These are phyloP conservation scores for Globisporangium apiculatum DNA, from an alignment of 352 stramenopile species.

Conservation along the genomic window DNA sequence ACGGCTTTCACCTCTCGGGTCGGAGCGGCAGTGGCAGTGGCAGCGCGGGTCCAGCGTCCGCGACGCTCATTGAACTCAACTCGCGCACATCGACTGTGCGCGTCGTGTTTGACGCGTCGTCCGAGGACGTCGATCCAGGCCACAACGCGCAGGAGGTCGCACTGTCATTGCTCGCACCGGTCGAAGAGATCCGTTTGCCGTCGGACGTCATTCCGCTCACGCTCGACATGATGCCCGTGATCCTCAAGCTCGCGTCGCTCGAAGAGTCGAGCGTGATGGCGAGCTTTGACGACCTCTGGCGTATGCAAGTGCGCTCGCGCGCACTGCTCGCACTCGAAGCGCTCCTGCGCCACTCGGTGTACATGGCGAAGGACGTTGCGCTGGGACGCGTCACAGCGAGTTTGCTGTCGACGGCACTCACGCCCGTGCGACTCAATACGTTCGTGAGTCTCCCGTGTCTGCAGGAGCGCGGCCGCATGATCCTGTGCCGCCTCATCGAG, in stretches of 20 bases:
- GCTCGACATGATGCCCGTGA: slow-evolving; percentile 77
- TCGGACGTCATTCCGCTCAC: slow-evolving; percentile 40
- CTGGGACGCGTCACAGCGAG: slow-evolving; percentile 34
- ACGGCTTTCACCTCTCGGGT: slow-evolving; percentile 41
- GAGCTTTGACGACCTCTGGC: slow-evolving; percentile 74
- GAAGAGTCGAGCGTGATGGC: slow-evolving; percentile 59
- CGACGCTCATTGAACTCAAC: slow-evolving; percentile 76
- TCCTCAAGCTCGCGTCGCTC: slow-evolving; percentile 72
- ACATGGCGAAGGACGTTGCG: slow-evolving; percentile 31
- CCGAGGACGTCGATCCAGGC: slow-evolving; percentile 59
- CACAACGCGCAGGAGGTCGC: slow-evolving; percentile 84
- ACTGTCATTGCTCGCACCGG: slow-evolving; percentile 51
- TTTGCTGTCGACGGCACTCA: slow-evolving; percentile 52
- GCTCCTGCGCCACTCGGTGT: slow-evolving; percentile 50
- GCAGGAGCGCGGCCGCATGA: slow-evolving; percentile 78
- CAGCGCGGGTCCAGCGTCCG: slow-evolving; percentile 33
- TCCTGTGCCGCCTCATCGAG: slow-evolving; percentile 80
- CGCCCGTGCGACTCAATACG: slow-evolving; percentile 51
- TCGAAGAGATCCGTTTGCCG: slow-evolving; percentile 72
- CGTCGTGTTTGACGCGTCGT: slow-evolving; percentile 70
- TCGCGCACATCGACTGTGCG: slow-evolving; percentile 52
- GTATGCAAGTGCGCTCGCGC: slow-evolving; percentile 80
- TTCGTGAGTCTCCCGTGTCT: slow-evolving; percentile 74
- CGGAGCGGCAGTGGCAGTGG: background rate
- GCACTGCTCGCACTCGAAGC: slow-evolving; percentile 73